Evolutionary conservation across 257 asterid species (phyloP).

Genomic region (Plantago elongata): DNA sequence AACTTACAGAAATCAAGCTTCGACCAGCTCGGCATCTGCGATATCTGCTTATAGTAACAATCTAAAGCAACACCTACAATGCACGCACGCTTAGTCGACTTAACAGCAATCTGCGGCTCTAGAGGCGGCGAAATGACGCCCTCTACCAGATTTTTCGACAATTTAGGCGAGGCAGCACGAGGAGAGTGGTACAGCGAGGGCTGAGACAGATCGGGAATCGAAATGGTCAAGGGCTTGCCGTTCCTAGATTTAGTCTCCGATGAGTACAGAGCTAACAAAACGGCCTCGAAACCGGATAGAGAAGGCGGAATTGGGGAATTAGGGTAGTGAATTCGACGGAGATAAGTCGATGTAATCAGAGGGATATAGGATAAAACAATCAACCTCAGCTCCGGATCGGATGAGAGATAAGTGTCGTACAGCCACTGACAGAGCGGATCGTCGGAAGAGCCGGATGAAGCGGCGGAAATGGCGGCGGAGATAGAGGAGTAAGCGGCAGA

Average conservation of each 20-base stretch:
- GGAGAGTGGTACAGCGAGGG: conserved; percentile 89
- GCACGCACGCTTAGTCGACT: conserved; percentile 85
- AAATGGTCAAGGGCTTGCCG: conserved; percentile 62
- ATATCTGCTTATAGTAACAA: conserved; percentile 76
- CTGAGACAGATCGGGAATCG: conserved; percentile 84
- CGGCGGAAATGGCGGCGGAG: conserved; percentile 47
- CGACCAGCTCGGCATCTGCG: conserved; percentile 92
- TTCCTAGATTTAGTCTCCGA: conserved; percentile 67
- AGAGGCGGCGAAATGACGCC: conserved; percentile 69
- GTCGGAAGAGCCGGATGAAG: conserved; percentile 63
- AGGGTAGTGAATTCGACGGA: conserved; percentile 60
- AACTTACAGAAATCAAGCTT: conserved; percentile 72
- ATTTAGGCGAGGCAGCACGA: conserved; percentile 24
- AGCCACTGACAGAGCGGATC: conserved; percentile 94
- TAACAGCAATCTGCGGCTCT: conserved; percentile 83
- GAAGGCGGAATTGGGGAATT: conserved; percentile 23
- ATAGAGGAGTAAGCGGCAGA: conserved; percentile 54
- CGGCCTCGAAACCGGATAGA: conserved; percentile 92
- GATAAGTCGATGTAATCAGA: conserved; percentile 52
- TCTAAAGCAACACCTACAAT: conserved; percentile 86
- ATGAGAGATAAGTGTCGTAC: conserved; percentile 75
- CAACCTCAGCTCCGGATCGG: conserved; percentile 73
- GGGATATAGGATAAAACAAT: conserved; percentile 81
- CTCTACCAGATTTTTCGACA: conserved; percentile 22
- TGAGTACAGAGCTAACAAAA: conserved; percentile 65